A percentile compares a stretch with the other conserved stretches of the same genome.
Conservation (phyloP, 768 basidiomycete genomes). For the Asterophora lycoperdoides region DNA sequence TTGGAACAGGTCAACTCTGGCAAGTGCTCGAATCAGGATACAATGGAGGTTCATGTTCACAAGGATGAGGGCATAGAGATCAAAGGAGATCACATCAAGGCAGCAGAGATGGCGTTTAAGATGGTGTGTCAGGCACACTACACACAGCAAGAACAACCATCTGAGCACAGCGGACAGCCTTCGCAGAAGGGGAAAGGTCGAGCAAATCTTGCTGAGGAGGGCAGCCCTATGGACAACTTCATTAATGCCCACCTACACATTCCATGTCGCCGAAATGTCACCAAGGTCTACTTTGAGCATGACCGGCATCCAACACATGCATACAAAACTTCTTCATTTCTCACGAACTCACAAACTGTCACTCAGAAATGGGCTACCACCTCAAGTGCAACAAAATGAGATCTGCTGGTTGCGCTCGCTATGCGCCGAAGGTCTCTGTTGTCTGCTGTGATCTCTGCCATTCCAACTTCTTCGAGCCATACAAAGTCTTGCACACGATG, state of each 20-base stretch:
- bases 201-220: neutral
- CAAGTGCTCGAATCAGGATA: no score
- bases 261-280: neutral
- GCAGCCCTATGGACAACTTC: conserved; percentile 9
- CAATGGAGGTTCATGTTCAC: no score
- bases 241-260: conserved; percentile 4
- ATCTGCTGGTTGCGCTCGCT: conserved; percentile 3
- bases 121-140: no score
- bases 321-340: neutral
- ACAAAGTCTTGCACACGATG: no score
- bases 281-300: conserved; percentile 7
- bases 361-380: conserved; percentile 3
- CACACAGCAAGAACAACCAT: no score
- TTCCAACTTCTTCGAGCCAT: conserved; percentile 7
- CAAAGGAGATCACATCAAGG: no score
- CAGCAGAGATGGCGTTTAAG: no score
- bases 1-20: no score
- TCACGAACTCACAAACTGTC: neutral
- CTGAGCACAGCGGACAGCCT: no score
- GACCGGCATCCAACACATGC: neutral
- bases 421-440: neutral
- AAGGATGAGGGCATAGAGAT: no score
- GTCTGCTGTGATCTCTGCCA: conserved; percentile 12
- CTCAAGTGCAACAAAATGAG: conserved; percentile 1
- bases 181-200: no score